Percentiles rank a stretch among this genome's conserved stretches.
Evolutionary conservation across 352 stramenopile genomes (phyloP).

Genomic region (Thraustochytrium sp.): DNA sequence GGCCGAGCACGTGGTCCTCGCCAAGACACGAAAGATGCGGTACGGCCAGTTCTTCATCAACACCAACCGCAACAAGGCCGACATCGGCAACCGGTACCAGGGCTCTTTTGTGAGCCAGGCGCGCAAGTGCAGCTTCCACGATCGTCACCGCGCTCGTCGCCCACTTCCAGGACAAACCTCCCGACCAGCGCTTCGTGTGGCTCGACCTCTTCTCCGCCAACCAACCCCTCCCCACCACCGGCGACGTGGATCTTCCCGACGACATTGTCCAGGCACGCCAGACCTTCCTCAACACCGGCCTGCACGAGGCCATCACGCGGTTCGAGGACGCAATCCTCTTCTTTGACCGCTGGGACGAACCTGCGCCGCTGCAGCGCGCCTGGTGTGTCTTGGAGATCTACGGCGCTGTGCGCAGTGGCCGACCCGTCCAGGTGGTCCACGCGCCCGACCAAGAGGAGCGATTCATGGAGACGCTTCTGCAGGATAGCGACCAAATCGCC

Average conservation of each 20-base stretch:
- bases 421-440: background rate
- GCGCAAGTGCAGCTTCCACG: background rate
- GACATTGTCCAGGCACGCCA: background rate
- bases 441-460: background rate
- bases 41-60: background rate
- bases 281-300: background rate
- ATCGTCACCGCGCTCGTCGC: background rate
- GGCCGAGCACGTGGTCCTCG: constrained; percentile 4
- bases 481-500: background rate
- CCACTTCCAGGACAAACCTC: constrained; percentile 1
- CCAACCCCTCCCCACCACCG: background rate
- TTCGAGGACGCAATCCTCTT: constrained; percentile 7
- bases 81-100: background rate
- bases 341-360: background rate
- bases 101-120: constrained; percentile 36
- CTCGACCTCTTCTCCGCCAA: constrained; percentile 36
- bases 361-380: background rate
- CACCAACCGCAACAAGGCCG: background rate
- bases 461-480: background rate
- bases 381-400: constrained; percentile 43
- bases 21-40: background rate
- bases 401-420: background rate
- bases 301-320: background rate
- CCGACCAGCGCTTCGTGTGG: constrained; percentile 9
- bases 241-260: background rate